Percentiles rank a stretch among this genome's conserved stretches.
These are phyloP conservation scores for Suhomyces coccinellae DNA, from an alignment of 1,139 yeast genomes.

Conservation along the genomic window DNA sequence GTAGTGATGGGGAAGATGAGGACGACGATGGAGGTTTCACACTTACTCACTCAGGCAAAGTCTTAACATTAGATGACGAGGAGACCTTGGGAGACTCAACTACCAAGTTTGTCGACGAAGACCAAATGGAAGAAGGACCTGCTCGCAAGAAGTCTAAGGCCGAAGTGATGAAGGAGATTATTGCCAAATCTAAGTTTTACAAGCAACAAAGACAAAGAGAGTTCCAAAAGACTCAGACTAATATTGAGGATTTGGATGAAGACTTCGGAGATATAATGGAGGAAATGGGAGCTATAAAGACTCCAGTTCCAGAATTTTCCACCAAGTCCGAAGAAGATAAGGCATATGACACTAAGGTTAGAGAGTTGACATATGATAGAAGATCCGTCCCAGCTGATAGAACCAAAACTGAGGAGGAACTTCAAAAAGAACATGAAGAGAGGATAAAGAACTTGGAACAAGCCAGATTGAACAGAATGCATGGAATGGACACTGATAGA, in stretches of 20 bases:
- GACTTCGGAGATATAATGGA: constrained; percentile 76
- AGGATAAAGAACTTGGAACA: constrained; percentile 69
- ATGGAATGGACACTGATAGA: constrained; percentile 57
- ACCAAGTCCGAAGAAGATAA: constrained; percentile 47
- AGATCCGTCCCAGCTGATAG: constrained; percentile 96
- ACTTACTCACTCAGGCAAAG: constrained; percentile 80
- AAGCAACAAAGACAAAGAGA: constrained; percentile 85
- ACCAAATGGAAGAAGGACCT: constrained; percentile 31
- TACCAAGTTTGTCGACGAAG: constrained; percentile 38
- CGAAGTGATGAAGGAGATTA: constrained; percentile 95
- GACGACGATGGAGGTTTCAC: constrained; percentile 46
- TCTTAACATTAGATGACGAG: constrained; percentile 48
- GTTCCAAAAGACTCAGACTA: constrained; percentile 67
- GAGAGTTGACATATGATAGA: constrained; percentile 78
- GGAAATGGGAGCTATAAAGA: constrained; percentile 39
- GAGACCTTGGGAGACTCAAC: constrained; percentile 20
- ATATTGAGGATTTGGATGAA: constrained; percentile 75
- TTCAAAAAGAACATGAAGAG: constrained; percentile 66
- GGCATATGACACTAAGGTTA: constrained; percentile 73
- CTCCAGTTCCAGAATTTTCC: constrained; percentile 22
- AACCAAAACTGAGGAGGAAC: constrained; percentile 89
- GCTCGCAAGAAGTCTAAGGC: constrained; percentile 79
- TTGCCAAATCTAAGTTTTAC: constrained; percentile 89
- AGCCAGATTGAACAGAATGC: constrained; percentile 83
- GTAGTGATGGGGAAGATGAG: constrained; percentile 58